These are phyloP conservation scores for Cyanidiococcus yangmingshanensis DNA, from an alignment of 23 red algal genomes.

Conservation along the genomic window DNA sequence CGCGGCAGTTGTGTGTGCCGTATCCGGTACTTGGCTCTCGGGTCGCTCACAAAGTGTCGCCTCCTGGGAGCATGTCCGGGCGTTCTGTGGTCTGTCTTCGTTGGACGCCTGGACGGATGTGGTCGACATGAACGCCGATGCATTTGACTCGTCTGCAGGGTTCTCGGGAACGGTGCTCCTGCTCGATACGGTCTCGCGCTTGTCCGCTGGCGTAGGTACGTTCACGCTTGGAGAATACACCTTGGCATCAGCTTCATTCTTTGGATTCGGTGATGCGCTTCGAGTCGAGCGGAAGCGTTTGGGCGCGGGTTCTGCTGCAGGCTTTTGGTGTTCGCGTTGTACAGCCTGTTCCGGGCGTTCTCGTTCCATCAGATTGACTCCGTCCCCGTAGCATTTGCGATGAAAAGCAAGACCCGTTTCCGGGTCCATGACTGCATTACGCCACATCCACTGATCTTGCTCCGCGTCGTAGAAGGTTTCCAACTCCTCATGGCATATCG, in stretches of 20 bases:
- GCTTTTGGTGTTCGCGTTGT: not conserved
- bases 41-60: not conserved
- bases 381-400: not conserved
- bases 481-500: slow-evolving; percentile 8
- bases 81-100: too few species aligned
- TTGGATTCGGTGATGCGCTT: not conserved
- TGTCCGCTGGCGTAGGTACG: not conserved
- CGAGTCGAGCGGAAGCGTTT: not conserved
- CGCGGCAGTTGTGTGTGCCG: not conserved
- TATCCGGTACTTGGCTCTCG: too few species aligned
- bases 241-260: not conserved
- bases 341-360: not conserved
- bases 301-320: not conserved
- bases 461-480: not conserved
- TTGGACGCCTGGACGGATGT: too few species aligned
- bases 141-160: not conserved
- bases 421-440: slow-evolving; percentile 5
- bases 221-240: too few species aligned
- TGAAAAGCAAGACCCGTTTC: not conserved
- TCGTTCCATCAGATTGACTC: not conserved
- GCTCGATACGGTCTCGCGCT: not conserved
- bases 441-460: slow-evolving; percentile 1
- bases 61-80: not conserved
- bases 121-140: too few species aligned
- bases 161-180: not conserved